Evolutionary conservation across 2,329 filamentous ascomycete genomes (phyloP), one percentile per base, ranked within the genome.

Genomic region (Alternaria triticimaculans): DNA sequence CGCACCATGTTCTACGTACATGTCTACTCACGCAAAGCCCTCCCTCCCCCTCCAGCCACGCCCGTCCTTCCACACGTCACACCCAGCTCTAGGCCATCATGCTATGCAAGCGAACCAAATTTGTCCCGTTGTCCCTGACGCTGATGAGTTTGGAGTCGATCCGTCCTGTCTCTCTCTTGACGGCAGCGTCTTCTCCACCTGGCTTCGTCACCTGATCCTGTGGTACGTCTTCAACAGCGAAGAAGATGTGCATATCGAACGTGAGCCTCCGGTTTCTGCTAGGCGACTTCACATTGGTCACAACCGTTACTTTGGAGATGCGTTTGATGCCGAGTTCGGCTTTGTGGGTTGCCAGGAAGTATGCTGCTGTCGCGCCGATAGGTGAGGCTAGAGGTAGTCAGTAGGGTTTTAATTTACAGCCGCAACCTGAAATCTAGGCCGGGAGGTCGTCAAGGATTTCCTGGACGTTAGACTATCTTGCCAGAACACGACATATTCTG

Each of bases 301-400:
- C 43, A 9, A 69, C 46, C 4, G 44, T 66, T n/a, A 71, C 55
- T 12, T 58, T 63, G 3, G 58, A 60, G 18, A 73, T 64, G 3
- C 64, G 60, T 46, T 71, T 73, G 9, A 72, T 62, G 5, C 69
- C 68, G 2, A 72, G 65, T 25, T 67, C 66, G 5, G 62, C 54
- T 20, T 73, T 73, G 50, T 69, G 71, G 5, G 55, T 55, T 2
- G 62, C 50, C 15, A 72, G 63, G 25, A 73, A 20, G 25, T 68
- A 59, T 4, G 67, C 50, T 10, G 70, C 67, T 0, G 65, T 69
- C 7, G 64, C 66, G 7, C 71, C 69, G 20, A 73, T 72, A 2
- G 69, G 71, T 10, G 71, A 73, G 6, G 48, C 69, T 71, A 11
- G 15, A 55, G 45, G 6, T 28, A 55, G 8, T 59, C 28, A 49